Evolutionary conservation across 164 flowering plant genomes (phyloP).

Genomic region (Liriodendron chinense): DNA sequence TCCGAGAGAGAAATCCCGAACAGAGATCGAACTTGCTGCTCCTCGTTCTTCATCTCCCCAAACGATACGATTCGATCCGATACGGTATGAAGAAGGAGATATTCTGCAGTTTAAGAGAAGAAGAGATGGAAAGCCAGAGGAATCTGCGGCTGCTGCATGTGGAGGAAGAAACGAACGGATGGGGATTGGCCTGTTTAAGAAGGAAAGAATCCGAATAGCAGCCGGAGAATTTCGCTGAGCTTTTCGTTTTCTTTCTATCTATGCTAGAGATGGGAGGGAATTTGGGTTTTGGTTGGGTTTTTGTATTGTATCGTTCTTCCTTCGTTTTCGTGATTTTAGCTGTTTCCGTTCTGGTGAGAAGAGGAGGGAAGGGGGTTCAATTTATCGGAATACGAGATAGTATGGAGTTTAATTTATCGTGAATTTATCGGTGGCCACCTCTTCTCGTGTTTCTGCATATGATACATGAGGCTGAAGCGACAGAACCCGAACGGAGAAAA

Average conservation of each 20-base stretch:
- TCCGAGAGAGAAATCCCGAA: conserved; percentile 72
- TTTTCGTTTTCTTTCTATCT: background rate
- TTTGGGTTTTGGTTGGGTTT: no score
- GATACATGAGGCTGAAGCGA: no score
- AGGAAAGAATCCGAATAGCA: background rate
- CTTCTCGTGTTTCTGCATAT: no score
- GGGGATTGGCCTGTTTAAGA: background rate
- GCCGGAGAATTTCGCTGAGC: background rate
- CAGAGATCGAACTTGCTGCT: conserved; percentile 54
- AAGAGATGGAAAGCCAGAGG: background rate
- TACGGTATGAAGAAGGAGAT: background rate
- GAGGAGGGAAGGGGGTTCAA: no score
- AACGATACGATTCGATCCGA: background rate
- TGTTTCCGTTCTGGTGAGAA: no score
- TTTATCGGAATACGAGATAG: no score
- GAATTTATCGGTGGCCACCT: no score
- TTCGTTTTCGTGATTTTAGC: no score
- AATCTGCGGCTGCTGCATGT: background rate
- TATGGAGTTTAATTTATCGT: no score
- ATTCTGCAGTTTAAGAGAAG: background rate
- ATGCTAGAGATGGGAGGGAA: background rate
- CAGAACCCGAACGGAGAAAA: no score
- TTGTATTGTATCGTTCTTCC: no score
- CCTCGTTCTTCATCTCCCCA: conserved; percentile 57
- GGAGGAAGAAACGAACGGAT: background rate